Evolutionary conservation across 352 stramenopile species (phyloP), one percentile per base, ranked within the genome.

Genomic region (Globisporangium paddicum): DNA sequence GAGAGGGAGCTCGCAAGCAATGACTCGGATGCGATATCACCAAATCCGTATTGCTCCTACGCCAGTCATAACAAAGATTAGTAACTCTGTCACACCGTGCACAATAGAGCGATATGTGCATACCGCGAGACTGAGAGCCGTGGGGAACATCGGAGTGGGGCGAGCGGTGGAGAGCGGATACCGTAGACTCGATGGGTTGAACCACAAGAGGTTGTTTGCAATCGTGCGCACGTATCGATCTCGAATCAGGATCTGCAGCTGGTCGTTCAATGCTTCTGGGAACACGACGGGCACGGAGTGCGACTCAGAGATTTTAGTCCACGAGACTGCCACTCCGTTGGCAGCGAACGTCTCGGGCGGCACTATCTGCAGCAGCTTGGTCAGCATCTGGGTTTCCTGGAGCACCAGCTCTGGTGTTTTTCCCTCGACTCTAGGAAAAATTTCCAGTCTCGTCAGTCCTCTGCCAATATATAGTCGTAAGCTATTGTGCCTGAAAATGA

Each of bases 31-130:
- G 78, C 77, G 25, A 90, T 90, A 40, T 89, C 76, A 7, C 77
- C 81, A 67, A 90, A 90, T 2, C 81, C 81, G 58, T 82, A 90
- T 82, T 88, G 75, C 56, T 87, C 81, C 81, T 90, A 56, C 23
- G 28, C 14, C 9, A n/a, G 16, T 5, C 34, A 38, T 9, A 14
- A 47, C n/a, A 47, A 23, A 19, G 10, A 23, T 45, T 19, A 45
- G 28, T 57, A 5, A 3, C 32, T 14, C 13, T 23, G 34, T 41
- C 14, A 63, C 37, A 10, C 19, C 21, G n/a, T n/a, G n/a, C n/a
- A n/a, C n/a, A n/a, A n/a, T n/a, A n/a, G n/a, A n/a, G n/a, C n/a
- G n/a, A n/a, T n/a, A n/a, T n/a, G n/a, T 38, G 52, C 64, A 46
- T 71, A 83, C 75, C 45, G 74, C 69, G 54, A 78, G 68, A 13